Percentiles rank a stretch among this genome's conserved stretches.
These are phyloP conservation scores for Kodamaea sp. DNA, from an alignment of 1,139 yeast genomes.

Conservation along the genomic window DNA sequence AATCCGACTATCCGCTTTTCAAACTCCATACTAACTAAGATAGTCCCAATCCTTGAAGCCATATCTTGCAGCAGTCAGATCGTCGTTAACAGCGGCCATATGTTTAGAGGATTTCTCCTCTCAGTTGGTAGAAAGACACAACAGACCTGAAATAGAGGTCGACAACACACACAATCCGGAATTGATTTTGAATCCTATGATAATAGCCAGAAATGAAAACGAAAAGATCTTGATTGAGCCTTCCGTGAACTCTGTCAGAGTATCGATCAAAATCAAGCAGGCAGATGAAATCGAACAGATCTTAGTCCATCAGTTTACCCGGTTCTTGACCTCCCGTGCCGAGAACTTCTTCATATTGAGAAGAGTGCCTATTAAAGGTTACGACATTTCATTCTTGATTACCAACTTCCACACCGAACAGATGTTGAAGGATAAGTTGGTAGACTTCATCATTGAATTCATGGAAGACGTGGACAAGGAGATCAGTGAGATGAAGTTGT, in stretches of 20 bases:
- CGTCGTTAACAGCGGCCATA: slow-evolving; percentile 92
- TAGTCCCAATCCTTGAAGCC: slow-evolving; percentile 94
- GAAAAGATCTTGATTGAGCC: slow-evolving; percentile 93
- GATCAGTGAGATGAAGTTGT: slow-evolving; percentile 96
- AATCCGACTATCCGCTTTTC: neutral
- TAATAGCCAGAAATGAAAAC: slow-evolving; percentile 89
- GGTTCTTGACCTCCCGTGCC: slow-evolving; percentile 93
- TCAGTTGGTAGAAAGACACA: slow-evolving; percentile 94
- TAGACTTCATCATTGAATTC: slow-evolving; percentile 94
- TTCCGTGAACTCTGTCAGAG: slow-evolving; percentile 85
- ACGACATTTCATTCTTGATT: slow-evolving; percentile 88
- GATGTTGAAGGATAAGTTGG: slow-evolving; percentile 92
- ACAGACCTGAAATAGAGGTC: slow-evolving; percentile 94
- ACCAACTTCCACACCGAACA: slow-evolving; percentile 95
- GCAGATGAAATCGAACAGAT: slow-evolving; percentile 97
- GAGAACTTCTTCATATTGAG: slow-evolving; percentile 90
- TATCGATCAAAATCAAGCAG: slow-evolving; percentile 90
- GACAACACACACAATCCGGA: slow-evolving; percentile 65
- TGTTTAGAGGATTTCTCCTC: slow-evolving; percentile 94
- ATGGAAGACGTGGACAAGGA: slow-evolving; percentile 99
- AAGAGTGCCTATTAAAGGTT: slow-evolving; percentile 87
- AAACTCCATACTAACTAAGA: slow-evolving; percentile 3
- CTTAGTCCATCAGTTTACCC: slow-evolving; percentile 88
- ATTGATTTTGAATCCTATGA: slow-evolving; percentile 84
- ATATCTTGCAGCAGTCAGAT: slow-evolving; percentile 89